phyloP scores from a whole-genome alignment of 495 filamentous ascomycete species.

The Hypoxylon intermedium region DNA sequence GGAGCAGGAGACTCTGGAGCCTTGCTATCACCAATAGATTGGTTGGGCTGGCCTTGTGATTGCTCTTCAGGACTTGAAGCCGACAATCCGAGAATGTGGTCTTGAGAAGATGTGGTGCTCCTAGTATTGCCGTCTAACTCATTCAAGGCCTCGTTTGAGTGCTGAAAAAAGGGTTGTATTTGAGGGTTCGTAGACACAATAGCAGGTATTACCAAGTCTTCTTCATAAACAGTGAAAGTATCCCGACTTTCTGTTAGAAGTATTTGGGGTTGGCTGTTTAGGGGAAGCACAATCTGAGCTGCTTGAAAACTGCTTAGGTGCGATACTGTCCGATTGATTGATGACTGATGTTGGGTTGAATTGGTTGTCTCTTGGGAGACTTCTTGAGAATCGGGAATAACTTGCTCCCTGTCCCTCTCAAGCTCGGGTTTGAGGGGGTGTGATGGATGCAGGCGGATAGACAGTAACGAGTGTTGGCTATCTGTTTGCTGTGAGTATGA shows the following conservation, averaged over 20 bases:
- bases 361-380: slow-evolving; percentile 10
- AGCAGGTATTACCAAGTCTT: slow-evolving; percentile 32
- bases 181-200: slow-evolving; percentile 15
- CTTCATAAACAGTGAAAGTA: slow-evolving; percentile 29
- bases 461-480: slow-evolving; percentile 5
- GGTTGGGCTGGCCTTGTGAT: slow-evolving; percentile 4
- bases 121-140: slow-evolving; percentile 33
- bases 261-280: slow-evolving; percentile 27
- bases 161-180: slow-evolving; percentile 7
- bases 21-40: neutral
- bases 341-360: slow-evolving; percentile 14
- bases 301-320: slow-evolving; percentile 34
- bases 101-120: slow-evolving; percentile 23
- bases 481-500: slow-evolving; percentile 2
- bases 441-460: neutral
- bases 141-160: slow-evolving; percentile 29
- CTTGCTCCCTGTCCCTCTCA: slow-evolving; percentile 10
- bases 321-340: slow-evolving; percentile 4
- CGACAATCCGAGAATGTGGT: slow-evolving; percentile 10
- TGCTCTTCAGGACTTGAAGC: slow-evolving; percentile 6
- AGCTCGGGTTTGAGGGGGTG: neutral
- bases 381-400: slow-evolving; percentile 41
- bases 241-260: slow-evolving; percentile 34
- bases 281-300: slow-evolving; percentile 41
- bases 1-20: slow-evolving; percentile 1